Conservation (phyloP, 345 rosid species). For the Eutrema japonicum region DNA sequence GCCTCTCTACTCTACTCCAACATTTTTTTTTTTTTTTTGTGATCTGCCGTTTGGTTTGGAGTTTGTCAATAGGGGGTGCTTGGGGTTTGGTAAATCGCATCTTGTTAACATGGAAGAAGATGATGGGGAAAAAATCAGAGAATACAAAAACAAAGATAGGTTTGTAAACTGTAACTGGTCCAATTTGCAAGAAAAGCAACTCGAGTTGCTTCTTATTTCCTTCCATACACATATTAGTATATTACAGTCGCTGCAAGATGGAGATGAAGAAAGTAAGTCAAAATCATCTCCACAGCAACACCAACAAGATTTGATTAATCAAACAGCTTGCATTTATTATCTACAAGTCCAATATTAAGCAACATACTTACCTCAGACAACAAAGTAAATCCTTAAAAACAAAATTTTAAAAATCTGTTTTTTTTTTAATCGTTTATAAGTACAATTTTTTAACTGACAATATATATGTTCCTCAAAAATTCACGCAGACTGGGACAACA, state of each 20-base stretch:
- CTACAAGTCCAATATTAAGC: too few relatives aligned
- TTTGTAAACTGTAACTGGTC: conserved; percentile 24
- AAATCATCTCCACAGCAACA: too few relatives aligned
- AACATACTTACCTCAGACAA: neutral
- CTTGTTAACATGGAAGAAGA: conserved; percentile 35
- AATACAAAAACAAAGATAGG: conserved; percentile 26
- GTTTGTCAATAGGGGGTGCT: neutral
- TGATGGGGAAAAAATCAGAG: conserved; percentile 5
- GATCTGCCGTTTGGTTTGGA: conserved; percentile 12
- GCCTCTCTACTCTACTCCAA: conserved; percentile 9
- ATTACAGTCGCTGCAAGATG: neutral
- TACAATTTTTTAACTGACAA: too few relatives aligned
- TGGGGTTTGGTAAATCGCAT: conserved; percentile 9
- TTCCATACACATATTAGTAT: neutral
- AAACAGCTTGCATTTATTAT: too few relatives aligned
- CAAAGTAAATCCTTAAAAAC: neutral
- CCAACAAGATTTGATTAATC: too few relatives aligned
- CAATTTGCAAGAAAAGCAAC: neutral
- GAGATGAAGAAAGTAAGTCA: neutral
- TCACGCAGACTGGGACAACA: too few relatives aligned
- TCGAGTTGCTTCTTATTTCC: neutral
- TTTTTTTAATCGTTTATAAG: too few relatives aligned
- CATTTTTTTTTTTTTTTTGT: neutral
- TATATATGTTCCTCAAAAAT: too few relatives aligned
- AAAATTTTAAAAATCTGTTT: too few relatives aligned